Conservation (phyloP, 805 yeast species). For the Wickerhamiella siamensis region DNA sequence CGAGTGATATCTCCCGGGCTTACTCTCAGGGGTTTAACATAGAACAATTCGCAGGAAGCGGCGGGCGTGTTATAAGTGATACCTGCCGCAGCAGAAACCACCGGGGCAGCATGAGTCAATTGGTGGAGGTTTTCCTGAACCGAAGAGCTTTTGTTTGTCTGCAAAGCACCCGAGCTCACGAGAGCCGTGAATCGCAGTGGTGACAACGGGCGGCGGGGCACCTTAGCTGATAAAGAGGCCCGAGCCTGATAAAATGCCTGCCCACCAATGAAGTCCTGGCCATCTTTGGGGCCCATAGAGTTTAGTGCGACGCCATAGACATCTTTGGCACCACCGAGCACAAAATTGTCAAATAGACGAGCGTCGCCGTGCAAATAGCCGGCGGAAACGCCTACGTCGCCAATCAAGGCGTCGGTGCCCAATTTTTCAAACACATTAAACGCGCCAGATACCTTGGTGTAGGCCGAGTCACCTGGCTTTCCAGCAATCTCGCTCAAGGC, state of each 20-base stretch:
- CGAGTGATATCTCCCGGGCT: slow-evolving; percentile 33
- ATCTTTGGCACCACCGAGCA: slow-evolving; percentile 58
- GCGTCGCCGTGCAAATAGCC: slow-evolving; percentile 25
- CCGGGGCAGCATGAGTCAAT: slow-evolving; percentile 27
- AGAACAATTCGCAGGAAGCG: slow-evolving; percentile 50
- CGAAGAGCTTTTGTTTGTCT: slow-evolving; percentile 15
- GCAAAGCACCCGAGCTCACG: slow-evolving; percentile 48
- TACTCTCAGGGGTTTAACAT: slow-evolving; percentile 41
- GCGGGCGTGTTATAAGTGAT: slow-evolving; percentile 41
- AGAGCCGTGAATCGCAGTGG: slow-evolving; percentile 51
- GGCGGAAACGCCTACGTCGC: slow-evolving; percentile 10
- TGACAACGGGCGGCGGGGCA: slow-evolving; percentile 36
- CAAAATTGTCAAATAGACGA: slow-evolving; percentile 63
- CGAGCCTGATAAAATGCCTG: slow-evolving; percentile 43
- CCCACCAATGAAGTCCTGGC: slow-evolving; percentile 50
- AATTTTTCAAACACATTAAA: slow-evolving; percentile 11
- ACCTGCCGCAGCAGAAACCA: slow-evolving; percentile 42
- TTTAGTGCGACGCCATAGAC: slow-evolving; percentile 52
- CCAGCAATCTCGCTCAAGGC: slow-evolving; percentile 26
- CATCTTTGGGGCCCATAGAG: slow-evolving; percentile 49
- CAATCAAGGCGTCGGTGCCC: slow-evolving; percentile 13
- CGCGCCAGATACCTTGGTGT: slow-evolving; percentile 14
- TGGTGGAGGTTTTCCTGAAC: slow-evolving; percentile 16
- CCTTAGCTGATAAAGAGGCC: slow-evolving; percentile 38
- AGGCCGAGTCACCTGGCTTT: slow-evolving; percentile 22